Percentiles rank a stretch among this genome's conserved stretches.
Conservation (phyloP, 164 flowering plant genomes). For the Berberis vulgaris region DNA sequence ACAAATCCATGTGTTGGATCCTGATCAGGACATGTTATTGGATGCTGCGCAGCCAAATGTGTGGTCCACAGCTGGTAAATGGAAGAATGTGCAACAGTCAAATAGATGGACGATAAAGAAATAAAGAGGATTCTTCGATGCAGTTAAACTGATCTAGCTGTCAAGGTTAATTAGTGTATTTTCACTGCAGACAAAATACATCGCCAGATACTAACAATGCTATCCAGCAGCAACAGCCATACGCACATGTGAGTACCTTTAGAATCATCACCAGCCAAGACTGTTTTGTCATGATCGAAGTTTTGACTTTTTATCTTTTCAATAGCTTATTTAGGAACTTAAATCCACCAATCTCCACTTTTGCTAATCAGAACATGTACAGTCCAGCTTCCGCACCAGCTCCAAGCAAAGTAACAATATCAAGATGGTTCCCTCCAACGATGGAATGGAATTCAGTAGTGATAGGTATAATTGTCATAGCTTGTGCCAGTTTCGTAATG, state of each 20-base stretch:
- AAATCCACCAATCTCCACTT: not conserved
- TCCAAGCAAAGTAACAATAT: not conserved
- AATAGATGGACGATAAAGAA: conserved; percentile 51
- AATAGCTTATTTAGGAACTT: too few species aligned
- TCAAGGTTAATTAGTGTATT: conserved; percentile 41
- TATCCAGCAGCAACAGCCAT: not conserved
- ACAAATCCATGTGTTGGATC: conserved; percentile 44
- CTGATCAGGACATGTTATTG: conserved; percentile 52
- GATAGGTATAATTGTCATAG: conserved; percentile 16
- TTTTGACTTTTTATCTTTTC: too few species aligned
- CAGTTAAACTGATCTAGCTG: conserved; percentile 68
- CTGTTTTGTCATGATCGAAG: too few species aligned
- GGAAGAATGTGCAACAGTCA: conserved; percentile 43
- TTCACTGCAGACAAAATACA: conserved; percentile 41
- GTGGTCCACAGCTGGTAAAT: conserved; percentile 56
- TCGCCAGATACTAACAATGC: conserved; percentile 15
- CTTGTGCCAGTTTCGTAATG: conserved; percentile 21
- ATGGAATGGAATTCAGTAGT: conserved; percentile 17
- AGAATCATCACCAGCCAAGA: conserved; percentile 10
- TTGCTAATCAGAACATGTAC: conserved; percentile 9
- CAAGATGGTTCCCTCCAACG: not conserved
- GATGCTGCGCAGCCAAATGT: conserved; percentile 68
- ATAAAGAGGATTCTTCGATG: conserved; percentile 56
- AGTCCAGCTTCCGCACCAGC: conserved; percentile 3
- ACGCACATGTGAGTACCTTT: not conserved